Base-by-base conservation (phyloP, 202 grass and related monocot genomes). In the Bolboschoenoplectus hybrid region DNA sequence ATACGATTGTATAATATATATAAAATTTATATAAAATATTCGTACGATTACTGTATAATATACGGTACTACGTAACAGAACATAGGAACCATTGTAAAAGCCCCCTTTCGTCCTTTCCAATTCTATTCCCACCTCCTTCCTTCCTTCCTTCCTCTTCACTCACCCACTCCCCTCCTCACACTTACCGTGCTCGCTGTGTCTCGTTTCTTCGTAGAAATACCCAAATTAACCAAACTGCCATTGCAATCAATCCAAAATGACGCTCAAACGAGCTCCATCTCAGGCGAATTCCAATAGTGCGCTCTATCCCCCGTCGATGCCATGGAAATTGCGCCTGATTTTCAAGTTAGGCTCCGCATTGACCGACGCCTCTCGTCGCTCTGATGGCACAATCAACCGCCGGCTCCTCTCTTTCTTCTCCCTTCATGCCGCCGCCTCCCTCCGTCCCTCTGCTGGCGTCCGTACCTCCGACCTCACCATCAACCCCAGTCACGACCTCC, bases 371-470 rank as follows among this genome's bases (percentile, higher is more conserved):
- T 84, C 85, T 17, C 26, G 60, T 85, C 90, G 93, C 81, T 85
- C 85, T 2, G 77, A 97, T 77, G 91, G 93, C 75, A 88, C 86
- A 77, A 20, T 97, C 61, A 95, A 93, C 81, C 93, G 93, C 76
- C 83, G 88, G 19, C 64, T 97, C 14, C 85, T 95, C 38, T 43
- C 44, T 35, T 62, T 84, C 46, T 6, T 41, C 39, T 63, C 88
- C 38, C n/a, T 70, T n/a, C 62, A 87, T 14, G 74, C 81, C 60
- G 13, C 81, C 0, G 4, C 63, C 16, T 74, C 67, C 13, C 64
- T 86, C 6, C 53, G 56, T 13, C 88, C 91, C 2, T 74, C 70
- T 34, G 74, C 86, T 16, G 82, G 90, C 34, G 88, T 98, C 67
- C 68, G 91, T 8, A 74, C 91, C 8, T 44, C 72, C 6, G 93